Evolutionary conservation across 2,329 filamentous ascomycete genomes (phyloP).

Genomic region (Pestalotiopsis sp.): DNA sequence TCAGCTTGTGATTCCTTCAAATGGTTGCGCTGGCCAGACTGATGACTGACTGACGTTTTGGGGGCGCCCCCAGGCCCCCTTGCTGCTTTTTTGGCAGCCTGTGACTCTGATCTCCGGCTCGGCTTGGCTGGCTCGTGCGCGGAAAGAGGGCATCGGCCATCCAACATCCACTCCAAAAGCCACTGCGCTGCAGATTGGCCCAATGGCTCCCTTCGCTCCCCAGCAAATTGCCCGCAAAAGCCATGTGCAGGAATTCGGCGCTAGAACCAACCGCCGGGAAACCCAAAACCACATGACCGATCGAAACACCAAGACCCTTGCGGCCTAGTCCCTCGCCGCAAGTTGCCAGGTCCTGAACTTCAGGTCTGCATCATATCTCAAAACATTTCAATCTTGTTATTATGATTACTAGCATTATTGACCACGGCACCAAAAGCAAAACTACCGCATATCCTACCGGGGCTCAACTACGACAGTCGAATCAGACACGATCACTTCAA

Average conservation of each 20-base stretch:
- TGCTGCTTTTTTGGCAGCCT: not conserved
- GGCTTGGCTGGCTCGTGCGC: not conserved
- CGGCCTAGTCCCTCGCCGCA: not conserved
- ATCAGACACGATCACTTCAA: too few relatives aligned
- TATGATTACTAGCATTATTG: not conserved
- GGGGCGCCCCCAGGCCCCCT: not conserved
- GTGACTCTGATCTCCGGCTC: not conserved
- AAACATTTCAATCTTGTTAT: not conserved
- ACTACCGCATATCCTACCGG: too few relatives aligned
- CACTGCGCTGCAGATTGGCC: not conserved
- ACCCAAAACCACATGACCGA: not conserved
- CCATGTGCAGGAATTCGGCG: not conserved
- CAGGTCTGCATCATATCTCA: not conserved
- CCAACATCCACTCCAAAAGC: not conserved
- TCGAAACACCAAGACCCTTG: not conserved
- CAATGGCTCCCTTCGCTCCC: not conserved
- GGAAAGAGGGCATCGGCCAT: not conserved
- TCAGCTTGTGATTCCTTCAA: conserved; percentile 6
- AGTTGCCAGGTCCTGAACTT: not conserved
- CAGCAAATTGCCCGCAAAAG: not conserved
- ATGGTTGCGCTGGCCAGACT: not conserved
- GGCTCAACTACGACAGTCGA: too few relatives aligned
- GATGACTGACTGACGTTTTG: not conserved
- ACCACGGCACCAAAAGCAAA: too few relatives aligned
- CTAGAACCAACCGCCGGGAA: not conserved